Evolutionary conservation across 352 stramenopile genomes (phyloP).

Genomic region (Aphanomyces stellatus): DNA sequence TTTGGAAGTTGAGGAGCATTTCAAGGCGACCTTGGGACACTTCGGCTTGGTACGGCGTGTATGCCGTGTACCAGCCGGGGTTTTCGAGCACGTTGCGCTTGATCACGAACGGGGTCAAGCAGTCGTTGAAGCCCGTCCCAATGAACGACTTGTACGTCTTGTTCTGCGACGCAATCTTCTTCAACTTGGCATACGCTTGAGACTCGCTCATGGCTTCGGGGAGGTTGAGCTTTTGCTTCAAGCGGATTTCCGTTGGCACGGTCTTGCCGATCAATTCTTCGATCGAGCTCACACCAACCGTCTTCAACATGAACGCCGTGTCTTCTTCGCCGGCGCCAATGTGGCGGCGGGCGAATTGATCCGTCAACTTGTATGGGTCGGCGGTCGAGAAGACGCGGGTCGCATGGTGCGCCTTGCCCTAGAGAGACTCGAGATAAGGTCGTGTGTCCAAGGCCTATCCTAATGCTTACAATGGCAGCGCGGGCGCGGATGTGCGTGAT

Average conservation of each 20-base stretch:
- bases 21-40: constrained; percentile 98
- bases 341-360: constrained; percentile 67
- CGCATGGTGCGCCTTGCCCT: neutral
- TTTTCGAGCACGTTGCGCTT: constrained; percentile 98
- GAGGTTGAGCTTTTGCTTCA: constrained; percentile 45
- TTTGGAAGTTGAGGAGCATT: constrained; percentile 99
- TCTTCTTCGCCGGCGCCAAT: constrained; percentile 88
- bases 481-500: neutral
- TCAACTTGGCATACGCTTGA: constrained; percentile 87
- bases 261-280: constrained; percentile 92
- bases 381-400: constrained; percentile 5
- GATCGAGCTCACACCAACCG: constrained; percentile 88
- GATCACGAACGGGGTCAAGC: constrained; percentile 92
- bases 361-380: constrained; percentile 21
- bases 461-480: neutral
- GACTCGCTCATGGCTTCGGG: constrained; percentile 85
- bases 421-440: neutral
- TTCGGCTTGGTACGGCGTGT: constrained; percentile 99
- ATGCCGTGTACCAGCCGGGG: constrained; percentile 98
- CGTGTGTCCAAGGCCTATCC: neutral
- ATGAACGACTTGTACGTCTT: constrained; percentile 95
- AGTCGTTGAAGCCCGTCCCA: constrained; percentile 98
- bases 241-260: constrained; percentile 91
- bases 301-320: constrained; percentile 87
- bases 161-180: constrained; percentile 92